phyloP scores from a whole-genome alignment of 805 yeast genomes.

The Suhomyces pyralidae region DNA sequence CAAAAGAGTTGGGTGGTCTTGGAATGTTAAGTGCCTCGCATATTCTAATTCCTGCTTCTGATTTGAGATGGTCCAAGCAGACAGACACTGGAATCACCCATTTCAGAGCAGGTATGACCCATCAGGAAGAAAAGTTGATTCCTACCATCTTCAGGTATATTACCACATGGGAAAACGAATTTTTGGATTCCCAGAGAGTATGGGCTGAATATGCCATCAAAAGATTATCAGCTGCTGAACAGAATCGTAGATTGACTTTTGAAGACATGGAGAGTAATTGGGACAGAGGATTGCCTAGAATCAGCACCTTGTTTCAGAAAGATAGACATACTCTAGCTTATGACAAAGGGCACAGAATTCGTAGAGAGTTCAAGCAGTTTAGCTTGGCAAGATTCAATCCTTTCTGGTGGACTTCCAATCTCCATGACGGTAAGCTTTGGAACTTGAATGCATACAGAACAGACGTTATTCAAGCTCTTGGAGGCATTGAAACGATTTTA shows the following conservation, averaged over 20 bases:
- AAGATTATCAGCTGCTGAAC: conserved; percentile 80
- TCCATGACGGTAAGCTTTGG: conserved; percentile 97
- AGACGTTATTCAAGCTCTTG: conserved; percentile 94
- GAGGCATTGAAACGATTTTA: conserved; percentile 93
- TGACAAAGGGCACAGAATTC: conserved; percentile 87
- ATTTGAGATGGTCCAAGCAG: conserved; percentile 85
- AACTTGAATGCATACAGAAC: conserved; percentile 87
- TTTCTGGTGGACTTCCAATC: conserved; percentile 93
- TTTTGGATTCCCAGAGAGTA: conserved; percentile 88
- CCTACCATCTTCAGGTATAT: conserved; percentile 94
- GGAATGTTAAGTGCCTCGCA: conserved; percentile 99
- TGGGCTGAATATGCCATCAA: conserved; percentile 97
- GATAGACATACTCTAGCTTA: conserved; percentile 92
- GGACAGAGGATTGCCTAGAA: conserved; percentile 97
- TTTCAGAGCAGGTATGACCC: conserved; percentile 90
- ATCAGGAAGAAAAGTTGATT: conserved; percentile 72
- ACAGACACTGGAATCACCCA: conserved; percentile 94
- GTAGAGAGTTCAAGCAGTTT: conserved; percentile 75
- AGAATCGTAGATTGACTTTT: conserved; percentile 79
- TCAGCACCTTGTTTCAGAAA: conserved; percentile 90
- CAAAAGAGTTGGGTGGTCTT: conserved; percentile 93
- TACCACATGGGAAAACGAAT: conserved; percentile 96
- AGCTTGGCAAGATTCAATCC: conserved; percentile 74
- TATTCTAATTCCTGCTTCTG: conserved; percentile 90
- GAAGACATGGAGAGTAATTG: conserved; percentile 93